Evolutionary conservation across 768 basidiomycete genomes (phyloP), one percentile per base, ranked within the genome.

Genomic region (Lactarius akahatsu): DNA sequence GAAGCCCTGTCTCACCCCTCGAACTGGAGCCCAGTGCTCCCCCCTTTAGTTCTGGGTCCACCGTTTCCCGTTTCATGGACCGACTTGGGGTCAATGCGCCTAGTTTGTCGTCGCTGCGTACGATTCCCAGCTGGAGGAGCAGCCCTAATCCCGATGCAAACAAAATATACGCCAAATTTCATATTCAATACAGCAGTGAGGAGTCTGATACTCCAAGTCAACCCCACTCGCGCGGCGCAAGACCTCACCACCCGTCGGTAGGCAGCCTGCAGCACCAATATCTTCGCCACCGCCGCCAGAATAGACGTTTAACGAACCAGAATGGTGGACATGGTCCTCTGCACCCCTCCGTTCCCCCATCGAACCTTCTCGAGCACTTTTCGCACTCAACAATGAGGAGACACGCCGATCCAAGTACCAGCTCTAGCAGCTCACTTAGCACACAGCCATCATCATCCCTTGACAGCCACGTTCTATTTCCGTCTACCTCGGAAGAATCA

Each of bases 401-500:
- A n/a, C 20, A 59, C 20, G 41, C 55, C 6, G 41, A 47, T 11
- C 20, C 34, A 10, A 59, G 34, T 36, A 62, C 58, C 6, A 16
- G 50, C 50, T 41, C 52, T 26, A 36, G 52, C 23, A 30, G 52
- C 20, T 63, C 66, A 28, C 20, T 54, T 36, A 54, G 18, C 58
- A 55, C 32, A 5, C 16, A 20, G 10, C 61, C 28, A 15, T 38
- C 58, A 18, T 56, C 58, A n/a, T 47, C 30, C 15, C 20, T 11
- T 9, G 32, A 32, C 32, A 26, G 30, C 18, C 32, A 30, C 28
- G 7, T 55, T 15, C 62, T 61, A 36, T 62, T 59, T 20, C 66
- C 66, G 1, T 47, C 52, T 15, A 63, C 41, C 4, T 59, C 62
- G 5, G 66, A 63, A 26, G 66, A 67, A 32, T 63, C 66, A 5